Base-by-base conservation (phyloP, 1,139 yeast species). In the Taphrina sp. region DNA sequence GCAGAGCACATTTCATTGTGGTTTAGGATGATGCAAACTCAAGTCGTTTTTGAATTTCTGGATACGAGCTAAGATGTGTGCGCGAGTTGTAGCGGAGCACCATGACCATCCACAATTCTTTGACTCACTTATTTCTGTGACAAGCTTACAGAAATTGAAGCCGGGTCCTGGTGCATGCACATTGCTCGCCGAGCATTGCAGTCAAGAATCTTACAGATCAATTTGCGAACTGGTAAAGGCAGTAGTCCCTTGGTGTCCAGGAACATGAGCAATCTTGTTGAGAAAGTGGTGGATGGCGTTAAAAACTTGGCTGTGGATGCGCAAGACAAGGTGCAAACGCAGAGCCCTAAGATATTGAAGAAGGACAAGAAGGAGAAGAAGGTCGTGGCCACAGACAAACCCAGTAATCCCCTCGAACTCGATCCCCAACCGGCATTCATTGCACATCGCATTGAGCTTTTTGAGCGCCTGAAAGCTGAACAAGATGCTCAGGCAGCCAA, bases 401-500 rank as follows among this genome's bases (percentile, higher is more conserved):
- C 43, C 5, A 33, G 39, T 16, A 33, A 55, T 23, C 58, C 57
- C 3, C 41, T 57, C 14, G 58, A 57, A 28, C 20, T 55, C 20
- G 39, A 52, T n/a, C 95, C 96, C 26, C 83, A 83, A 71, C 96
- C 96, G 23, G 80, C 73, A 61, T 92, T 85, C 69, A 78, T 94
- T 64, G 89, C 82, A 35, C 81, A 83, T 61, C 85, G 98, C 73
- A 75, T 85, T 66, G 74, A 78, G 65, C 70, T 90, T 63, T 94
- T 90, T 67, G 95, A 89, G 56, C 78, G 84, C 69, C 78, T 92
- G 64, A 85, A 85, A 74, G 81, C 82, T 60, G 79, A 83, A 71
- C 81, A 84, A 67, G 90, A 88, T 65, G 92, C 79, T 4, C 82
- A 79, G 61, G 73, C 84, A 57, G 52, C 53, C 43, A 61, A 54